Conservation (phyloP, 2,329 filamentous ascomycete species). For the Arthroderma sp. region DNA sequence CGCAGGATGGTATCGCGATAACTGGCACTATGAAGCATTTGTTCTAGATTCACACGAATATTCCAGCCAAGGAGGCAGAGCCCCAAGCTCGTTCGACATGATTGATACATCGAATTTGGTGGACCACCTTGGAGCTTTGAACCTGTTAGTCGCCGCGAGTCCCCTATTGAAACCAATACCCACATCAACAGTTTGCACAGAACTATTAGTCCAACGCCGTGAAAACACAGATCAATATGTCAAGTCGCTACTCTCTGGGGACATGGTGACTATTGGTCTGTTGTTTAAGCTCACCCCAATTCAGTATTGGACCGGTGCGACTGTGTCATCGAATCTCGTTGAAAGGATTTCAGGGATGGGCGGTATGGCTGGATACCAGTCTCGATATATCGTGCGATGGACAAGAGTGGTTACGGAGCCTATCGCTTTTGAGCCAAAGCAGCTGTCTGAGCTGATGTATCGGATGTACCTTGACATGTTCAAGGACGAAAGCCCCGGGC, state of each 20-base stretch:
- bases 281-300: conserved; percentile 41
- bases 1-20: conserved; percentile 35
- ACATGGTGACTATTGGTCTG: conserved; percentile 38
- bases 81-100: conserved; percentile 40
- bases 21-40: conserved; percentile 31
- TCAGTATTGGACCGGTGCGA: conserved; percentile 40
- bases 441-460: conserved; percentile 33
- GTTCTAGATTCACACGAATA: conserved; percentile 37
- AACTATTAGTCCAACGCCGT: conserved; percentile 32
- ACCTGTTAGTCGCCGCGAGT: conserved; percentile 35
- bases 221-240: conserved; percentile 24
- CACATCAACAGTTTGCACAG: conserved; percentile 41
- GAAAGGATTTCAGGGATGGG: conserved; percentile 7
- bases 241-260: conserved; percentile 36
- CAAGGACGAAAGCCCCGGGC: conserved; percentile 25
- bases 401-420: not conserved
- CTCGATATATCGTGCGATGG: conserved; percentile 7
- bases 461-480: conserved; percentile 39
- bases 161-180: conserved; percentile 38
- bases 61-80: conserved; percentile 16
- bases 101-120: conserved; percentile 45
- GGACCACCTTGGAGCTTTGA: conserved; percentile 36
- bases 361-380: not conserved
- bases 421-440: conserved; percentile 24
- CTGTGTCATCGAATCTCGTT: conserved; percentile 19